Conservation (phyloP, 768 basidiomycete genomes). For the Amyloporia xantha region DNA sequence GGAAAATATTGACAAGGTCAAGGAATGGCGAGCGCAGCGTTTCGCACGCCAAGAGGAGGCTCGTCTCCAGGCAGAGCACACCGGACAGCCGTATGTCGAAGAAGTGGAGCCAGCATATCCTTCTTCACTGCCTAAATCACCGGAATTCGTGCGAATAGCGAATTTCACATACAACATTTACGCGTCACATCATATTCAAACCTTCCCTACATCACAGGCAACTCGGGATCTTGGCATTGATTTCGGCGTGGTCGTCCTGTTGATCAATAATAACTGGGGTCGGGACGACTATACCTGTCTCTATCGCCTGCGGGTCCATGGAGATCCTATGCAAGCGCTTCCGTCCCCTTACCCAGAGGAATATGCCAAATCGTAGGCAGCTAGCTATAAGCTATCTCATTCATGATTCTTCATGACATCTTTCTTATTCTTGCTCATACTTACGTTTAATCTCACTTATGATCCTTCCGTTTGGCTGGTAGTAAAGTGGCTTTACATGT, state of each 20-base stretch:
- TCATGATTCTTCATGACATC: not conserved
- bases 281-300: conserved; percentile 78
- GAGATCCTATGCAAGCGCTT: conserved; percentile 41
- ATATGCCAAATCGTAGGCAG: not conserved
- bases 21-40: conserved; percentile 45
- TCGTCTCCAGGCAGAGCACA: conserved; percentile 14
- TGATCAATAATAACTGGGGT: conserved; percentile 86
- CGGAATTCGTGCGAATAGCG: conserved; percentile 36
- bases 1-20: conserved; percentile 60
- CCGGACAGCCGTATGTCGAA: conserved; percentile 8
- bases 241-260: conserved; percentile 78
- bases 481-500: not conserved
- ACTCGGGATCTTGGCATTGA: conserved; percentile 68
- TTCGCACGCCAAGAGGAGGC: conserved; percentile 22
- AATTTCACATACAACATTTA: conserved; percentile 42
- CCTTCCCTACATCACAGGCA: conserved; percentile 44
- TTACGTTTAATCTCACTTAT: conserved; percentile 4
- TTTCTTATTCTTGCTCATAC: not conserved
- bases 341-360: conserved; percentile 29
- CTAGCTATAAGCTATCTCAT: not conserved
- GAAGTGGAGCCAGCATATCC: conserved; percentile 20
- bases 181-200: conserved; percentile 37
- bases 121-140: conserved; percentile 20
- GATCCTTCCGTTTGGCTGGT: not conserved
- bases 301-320: conserved; percentile 80